Evolutionary conservation across 495 filamentous ascomycete genomes (phyloP), one percentile per base, ranked within the genome.

Genomic region (Durotheca rogersii): DNA sequence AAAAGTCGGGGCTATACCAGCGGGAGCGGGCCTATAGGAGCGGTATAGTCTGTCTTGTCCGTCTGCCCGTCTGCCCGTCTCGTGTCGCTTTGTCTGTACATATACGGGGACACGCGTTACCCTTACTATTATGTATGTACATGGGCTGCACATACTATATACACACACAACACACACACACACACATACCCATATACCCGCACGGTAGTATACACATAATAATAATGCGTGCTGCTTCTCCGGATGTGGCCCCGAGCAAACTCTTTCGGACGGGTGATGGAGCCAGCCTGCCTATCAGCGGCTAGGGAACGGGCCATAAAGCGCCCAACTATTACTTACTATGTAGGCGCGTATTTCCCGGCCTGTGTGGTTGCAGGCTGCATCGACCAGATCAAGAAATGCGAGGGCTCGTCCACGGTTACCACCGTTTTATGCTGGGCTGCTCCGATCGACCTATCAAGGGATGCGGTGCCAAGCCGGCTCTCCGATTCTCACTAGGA

Each of bases 211-310:
- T n/a, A n/a, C n/a, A n/a, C n/a, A n/a, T n/a, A n/a, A n/a, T n/a
- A n/a, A n/a, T n/a, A n/a, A n/a, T n/a, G n/a, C n/a, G n/a, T n/a
- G n/a, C n/a, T n/a, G n/a, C n/a, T n/a, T 48, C 44, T 46, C 55
- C 49, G 55, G 49, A 49, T 58, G 35, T 27, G 49, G 35, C 41
- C 39, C 55, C 44, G 43, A 48, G n/a, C 17, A 41, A 20, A 37
- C 29, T 38, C 36, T 7, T 42, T 47, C 14, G 4, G 33, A 48
- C 33, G 32, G 25, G 32, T 54, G 51, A 43, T 27, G 36, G 44
- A 37, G 20, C 31, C n/a, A 38, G 42, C 44, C 44, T 42, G 17
- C 43, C 44, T 54, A 54, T 48, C 44, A 58, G 37, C 40, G 49
- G 16, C 14, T 37, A 32, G 4, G 27, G 20, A 27, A n/a, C n/a